Percentiles rank a stretch among this genome's conserved stretches.
Evolutionary conservation across 768 basidiomycete species (phyloP).

Genomic region (Rubroboletus satanas): DNA sequence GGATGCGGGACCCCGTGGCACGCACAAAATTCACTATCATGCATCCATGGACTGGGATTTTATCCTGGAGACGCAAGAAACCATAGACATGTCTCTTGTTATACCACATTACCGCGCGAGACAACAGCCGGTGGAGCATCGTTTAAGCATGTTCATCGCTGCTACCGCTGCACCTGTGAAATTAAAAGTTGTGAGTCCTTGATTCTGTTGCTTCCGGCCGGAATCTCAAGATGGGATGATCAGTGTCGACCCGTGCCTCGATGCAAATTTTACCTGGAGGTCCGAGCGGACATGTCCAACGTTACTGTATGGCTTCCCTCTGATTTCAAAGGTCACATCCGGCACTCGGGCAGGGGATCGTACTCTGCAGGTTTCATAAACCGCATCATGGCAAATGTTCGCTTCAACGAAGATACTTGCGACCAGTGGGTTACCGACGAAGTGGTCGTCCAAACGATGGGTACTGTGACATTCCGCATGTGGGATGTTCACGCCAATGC

Average conservation of each 20-base stretch:
- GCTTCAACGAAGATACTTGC: conserved; percentile 40
- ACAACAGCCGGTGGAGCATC: conserved; percentile 66
- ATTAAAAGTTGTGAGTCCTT: conserved; percentile 63
- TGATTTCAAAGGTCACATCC: conserved; percentile 70
- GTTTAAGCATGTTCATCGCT: conserved; percentile 65
- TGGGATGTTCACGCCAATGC: conserved; percentile 69
- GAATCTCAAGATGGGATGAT: conserved; percentile 1
- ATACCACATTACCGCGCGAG: conserved; percentile 78
- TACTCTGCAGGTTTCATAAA: conserved; percentile 76
- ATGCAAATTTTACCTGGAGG: conserved; percentile 58
- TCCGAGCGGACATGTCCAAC: conserved; percentile 62
- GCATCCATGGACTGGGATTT: conserved; percentile 65
- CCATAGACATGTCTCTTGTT: conserved; percentile 63
- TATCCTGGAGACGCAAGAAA: conserved; percentile 47
- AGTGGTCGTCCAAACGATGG: conserved; percentile 58
- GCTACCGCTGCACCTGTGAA: conserved; percentile 53
- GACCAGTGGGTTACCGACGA: conserved; percentile 49
- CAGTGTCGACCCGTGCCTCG: conserved; percentile 57
- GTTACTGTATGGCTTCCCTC: conserved; percentile 77
- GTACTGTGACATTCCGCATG: conserved; percentile 67
- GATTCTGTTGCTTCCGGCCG: background rate
- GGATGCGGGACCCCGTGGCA: conserved; percentile 40
- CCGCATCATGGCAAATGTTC: conserved; percentile 54
- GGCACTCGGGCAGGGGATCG: conserved; percentile 45
- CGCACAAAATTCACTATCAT: conserved; percentile 62